phyloP scores from a whole-genome alignment of 768 basidiomycete genomes.

The Phlebiopsis gigantea region DNA sequence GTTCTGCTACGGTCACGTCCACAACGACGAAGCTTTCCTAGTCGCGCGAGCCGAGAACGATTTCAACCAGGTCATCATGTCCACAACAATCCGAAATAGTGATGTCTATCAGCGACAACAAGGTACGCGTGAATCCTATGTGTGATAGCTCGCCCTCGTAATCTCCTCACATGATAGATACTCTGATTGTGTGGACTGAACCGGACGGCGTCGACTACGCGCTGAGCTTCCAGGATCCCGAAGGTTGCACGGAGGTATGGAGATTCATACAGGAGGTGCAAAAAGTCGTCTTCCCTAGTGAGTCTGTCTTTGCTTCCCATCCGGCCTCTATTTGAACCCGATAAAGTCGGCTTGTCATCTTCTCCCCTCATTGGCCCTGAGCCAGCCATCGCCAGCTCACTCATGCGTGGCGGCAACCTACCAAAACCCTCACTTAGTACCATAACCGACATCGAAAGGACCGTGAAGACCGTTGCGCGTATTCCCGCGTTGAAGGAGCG shows the following conservation, averaged over 20 bases:
- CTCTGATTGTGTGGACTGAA: slow-evolving; percentile 98
- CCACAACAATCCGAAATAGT: slow-evolving; percentile 73
- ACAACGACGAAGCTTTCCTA: slow-evolving; percentile 73
- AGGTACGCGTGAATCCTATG: slow-evolving; percentile 41
- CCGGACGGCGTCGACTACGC: slow-evolving; percentile 93
- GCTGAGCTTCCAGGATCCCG: slow-evolving; percentile 92
- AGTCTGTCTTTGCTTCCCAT: slow-evolving; percentile 19
- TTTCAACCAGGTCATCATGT: slow-evolving; percentile 66
- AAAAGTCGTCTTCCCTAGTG: slow-evolving; percentile 66
- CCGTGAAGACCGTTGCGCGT: slow-evolving; percentile 70
- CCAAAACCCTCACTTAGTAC: slow-evolving; percentile 74
- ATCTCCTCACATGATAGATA: slow-evolving; percentile 50
- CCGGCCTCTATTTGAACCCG: not conserved
- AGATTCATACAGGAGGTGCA: slow-evolving; percentile 93
- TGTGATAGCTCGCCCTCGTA: not conserved
- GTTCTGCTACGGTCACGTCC: slow-evolving; percentile 87
- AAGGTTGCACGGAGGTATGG: slow-evolving; percentile 96
- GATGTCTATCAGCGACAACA: slow-evolving; percentile 87
- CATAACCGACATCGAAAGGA: slow-evolving; percentile 72
- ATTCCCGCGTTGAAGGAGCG: slow-evolving; percentile 73
- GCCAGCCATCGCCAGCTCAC: slow-evolving; percentile 52
- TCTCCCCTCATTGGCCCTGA: slow-evolving; percentile 59
- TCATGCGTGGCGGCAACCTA: slow-evolving; percentile 68
- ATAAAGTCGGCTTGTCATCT: slow-evolving; percentile 39
- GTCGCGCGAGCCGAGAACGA: slow-evolving; percentile 80